phyloP scores from a whole-genome alignment of 1,284 basidiomycete species.

The Hypsizygus ulmarius region DNA sequence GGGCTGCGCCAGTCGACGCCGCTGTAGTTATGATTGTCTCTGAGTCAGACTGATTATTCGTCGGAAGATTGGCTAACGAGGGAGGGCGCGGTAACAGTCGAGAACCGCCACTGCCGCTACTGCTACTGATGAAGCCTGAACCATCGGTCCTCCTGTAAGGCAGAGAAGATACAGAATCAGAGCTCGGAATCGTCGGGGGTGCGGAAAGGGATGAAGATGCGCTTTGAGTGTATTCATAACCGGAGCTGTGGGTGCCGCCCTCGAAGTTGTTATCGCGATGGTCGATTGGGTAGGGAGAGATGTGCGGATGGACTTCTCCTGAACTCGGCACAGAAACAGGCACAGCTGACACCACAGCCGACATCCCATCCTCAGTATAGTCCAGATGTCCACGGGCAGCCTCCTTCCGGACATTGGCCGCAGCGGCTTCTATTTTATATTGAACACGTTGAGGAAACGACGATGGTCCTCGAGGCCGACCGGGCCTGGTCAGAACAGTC shows the following conservation, averaged over 20 bases:
- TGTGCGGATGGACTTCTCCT: too few relatives aligned
- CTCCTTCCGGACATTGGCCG: not conserved
- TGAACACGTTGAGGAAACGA: conserved; percentile 40
- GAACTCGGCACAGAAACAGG: not conserved
- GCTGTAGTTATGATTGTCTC: not conserved
- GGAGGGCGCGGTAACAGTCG: conserved; percentile 19
- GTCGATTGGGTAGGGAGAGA: too few relatives aligned
- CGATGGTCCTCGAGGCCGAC: conserved; percentile 28
- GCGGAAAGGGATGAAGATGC: not conserved
- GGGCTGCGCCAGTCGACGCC: not conserved
- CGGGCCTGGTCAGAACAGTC: conserved; percentile 20
- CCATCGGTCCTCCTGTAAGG: not conserved
- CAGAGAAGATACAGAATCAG: conserved; percentile 1
- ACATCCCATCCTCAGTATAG: not conserved
- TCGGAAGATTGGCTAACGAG: not conserved
- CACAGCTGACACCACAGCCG: too few relatives aligned
- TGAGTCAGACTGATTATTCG: too few relatives aligned
- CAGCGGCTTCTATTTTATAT: conserved; percentile 31
- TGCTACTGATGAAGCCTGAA: not conserved
- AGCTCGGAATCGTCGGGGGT: not conserved
- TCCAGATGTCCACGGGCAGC: not conserved
- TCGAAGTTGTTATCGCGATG: too few relatives aligned
- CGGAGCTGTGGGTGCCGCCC: not conserved
- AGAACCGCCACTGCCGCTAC: conserved; percentile 3
- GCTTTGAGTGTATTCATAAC: not conserved